Base-by-base conservation (phyloP, 148 eudicot species). In the Pouteria glomerata region DNA sequence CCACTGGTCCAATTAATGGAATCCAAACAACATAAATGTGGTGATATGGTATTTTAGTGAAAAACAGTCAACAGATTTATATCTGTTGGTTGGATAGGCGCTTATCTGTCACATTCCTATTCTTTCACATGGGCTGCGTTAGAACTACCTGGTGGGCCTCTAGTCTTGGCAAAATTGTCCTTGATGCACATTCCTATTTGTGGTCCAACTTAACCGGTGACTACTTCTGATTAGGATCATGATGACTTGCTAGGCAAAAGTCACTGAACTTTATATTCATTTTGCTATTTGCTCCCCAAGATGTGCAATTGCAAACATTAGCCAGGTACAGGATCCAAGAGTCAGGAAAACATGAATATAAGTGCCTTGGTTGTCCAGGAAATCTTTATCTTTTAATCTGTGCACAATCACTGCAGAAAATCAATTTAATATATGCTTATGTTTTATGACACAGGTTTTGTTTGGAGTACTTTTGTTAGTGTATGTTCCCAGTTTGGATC, bases 391-490 rank as follows among this genome's bases (percentile, higher is more conserved):
- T 39, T 24, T 61, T 30, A 51, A 51, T 73, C 51, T 2, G 18
- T 26, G 3, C 31, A 34, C 11, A 57, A 14, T 41, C 42, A 39
- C 26, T 4, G 7, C 10, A 68, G 3, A 31, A 10, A 51, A 16
- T 31, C 14, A 30, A 19, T 30, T 30, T 8, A 18, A 64, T 56
- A 37, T 45, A 30, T 64, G 48, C 41, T 47, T 44, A 63, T 77
- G 75, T 4, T 55, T 72, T 19, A 1, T 74, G 71, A 34, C 69
- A 77, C 70, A 94, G 98, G 98, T 73, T 66, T 67, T 94, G 70
- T 94, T 89, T 63, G 98, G 93, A 48, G 76, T 88, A 69, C 90
- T 91, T 66, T 79, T 94, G 71, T 64, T 89, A 69, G 72, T 91
- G 30, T 79, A 94, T 75, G 63, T 91, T 73, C 98, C 97, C 50